Evolutionary conservation across 1,284 basidiomycete species (phyloP).

Genomic region (Tylopilus sp.): DNA sequence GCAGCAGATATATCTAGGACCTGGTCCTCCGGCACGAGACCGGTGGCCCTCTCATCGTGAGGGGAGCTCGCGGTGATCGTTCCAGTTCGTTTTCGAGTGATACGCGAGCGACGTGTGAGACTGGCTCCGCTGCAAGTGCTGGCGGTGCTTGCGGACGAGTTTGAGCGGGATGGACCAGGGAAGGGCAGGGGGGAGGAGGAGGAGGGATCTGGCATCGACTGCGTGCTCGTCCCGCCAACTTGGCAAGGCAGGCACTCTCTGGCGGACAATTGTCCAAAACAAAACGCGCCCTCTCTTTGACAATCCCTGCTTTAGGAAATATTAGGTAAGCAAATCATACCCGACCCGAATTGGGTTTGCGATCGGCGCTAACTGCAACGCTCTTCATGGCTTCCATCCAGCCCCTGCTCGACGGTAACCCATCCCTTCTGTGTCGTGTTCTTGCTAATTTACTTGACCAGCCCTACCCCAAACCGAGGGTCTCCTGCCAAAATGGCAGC

Average conservation of each 20-base stretch:
- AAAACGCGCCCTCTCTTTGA: slow-evolving; percentile 24
- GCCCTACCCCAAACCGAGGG: slow-evolving; percentile 64
- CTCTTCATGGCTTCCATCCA: slow-evolving; percentile 21
- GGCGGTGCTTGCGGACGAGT: slow-evolving; percentile 43
- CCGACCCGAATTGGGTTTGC: background rate
- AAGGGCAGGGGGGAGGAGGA: slow-evolving; percentile 14
- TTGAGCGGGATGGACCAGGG: slow-evolving; percentile 41
- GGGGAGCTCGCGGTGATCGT: slow-evolving; percentile 23
- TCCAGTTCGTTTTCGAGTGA: slow-evolving; percentile 32
- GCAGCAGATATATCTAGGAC: slow-evolving; percentile 32
- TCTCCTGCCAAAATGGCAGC: slow-evolving; percentile 83
- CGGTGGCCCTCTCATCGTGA: slow-evolving; percentile 19
- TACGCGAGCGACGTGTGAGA: slow-evolving; percentile 35
- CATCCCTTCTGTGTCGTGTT: background rate
- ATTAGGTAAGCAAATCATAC: slow-evolving; percentile 28
- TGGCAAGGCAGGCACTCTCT: slow-evolving; percentile 10
- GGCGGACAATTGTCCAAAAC: slow-evolving; percentile 15
- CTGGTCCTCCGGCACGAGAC: slow-evolving; percentile 14
- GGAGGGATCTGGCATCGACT: slow-evolving; percentile 34
- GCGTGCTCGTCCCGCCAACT: slow-evolving; percentile 24
- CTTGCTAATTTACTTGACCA: slow-evolving; percentile 24
- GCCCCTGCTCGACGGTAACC: slow-evolving; percentile 26
- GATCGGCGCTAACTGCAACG: slow-evolving; percentile 18
- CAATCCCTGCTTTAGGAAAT: slow-evolving; percentile 24
- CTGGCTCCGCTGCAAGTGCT: slow-evolving; percentile 38